Percentiles rank a stretch among this genome's conserved stretches.
These are phyloP conservation scores for Phoenix roebelenii DNA, from an alignment of 176 grass and related monocot species.

Conservation along the genomic window DNA sequence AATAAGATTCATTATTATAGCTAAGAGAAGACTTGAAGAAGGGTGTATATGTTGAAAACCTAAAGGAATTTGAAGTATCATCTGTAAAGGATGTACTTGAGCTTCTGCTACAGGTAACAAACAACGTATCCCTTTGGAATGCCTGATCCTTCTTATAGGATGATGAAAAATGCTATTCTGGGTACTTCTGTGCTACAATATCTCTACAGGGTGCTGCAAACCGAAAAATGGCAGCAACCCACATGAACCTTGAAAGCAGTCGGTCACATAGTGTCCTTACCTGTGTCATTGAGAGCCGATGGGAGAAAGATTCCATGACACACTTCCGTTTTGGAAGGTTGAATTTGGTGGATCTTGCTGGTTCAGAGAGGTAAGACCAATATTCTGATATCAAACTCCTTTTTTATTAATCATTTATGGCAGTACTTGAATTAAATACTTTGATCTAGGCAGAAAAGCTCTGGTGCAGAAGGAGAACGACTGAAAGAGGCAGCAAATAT, in stretches of 20 bases:
- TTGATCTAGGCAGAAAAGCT: slow-evolving; percentile 87
- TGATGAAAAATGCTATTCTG: no score
- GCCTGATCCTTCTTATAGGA: no score
- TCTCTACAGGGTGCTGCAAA: slow-evolving; percentile 58
- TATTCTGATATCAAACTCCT: background rate
- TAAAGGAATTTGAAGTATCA: slow-evolving; percentile 61
- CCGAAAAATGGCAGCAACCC: slow-evolving; percentile 88
- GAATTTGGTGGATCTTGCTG: slow-evolving; percentile 92
- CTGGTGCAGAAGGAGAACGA: slow-evolving; percentile 87
- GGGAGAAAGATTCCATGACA: slow-evolving; percentile 76
- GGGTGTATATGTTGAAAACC: slow-evolving; percentile 87
- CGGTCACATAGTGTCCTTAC: slow-evolving; percentile 93
- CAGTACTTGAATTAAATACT: background rate
- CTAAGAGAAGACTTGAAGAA: slow-evolving; percentile 90
- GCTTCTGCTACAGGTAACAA: slow-evolving; percentile 66
- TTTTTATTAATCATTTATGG: background rate
- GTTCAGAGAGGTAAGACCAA: slow-evolving; percentile 76
- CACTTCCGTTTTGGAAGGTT: slow-evolving; percentile 74
- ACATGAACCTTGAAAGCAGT: slow-evolving; percentile 91
- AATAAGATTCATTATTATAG: slow-evolving; percentile 24
- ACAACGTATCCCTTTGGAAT: no score
- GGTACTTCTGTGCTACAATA: background rate
- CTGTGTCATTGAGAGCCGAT: slow-evolving; percentile 79
- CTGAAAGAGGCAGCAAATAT: slow-evolving; percentile 98
- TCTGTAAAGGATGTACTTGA: slow-evolving; percentile 67